Percentiles rank a stretch among this genome's conserved stretches.
These are phyloP conservation scores for Fragaria iinumae DNA, from an alignment of 306 rosid species.

Conservation along the genomic window DNA sequence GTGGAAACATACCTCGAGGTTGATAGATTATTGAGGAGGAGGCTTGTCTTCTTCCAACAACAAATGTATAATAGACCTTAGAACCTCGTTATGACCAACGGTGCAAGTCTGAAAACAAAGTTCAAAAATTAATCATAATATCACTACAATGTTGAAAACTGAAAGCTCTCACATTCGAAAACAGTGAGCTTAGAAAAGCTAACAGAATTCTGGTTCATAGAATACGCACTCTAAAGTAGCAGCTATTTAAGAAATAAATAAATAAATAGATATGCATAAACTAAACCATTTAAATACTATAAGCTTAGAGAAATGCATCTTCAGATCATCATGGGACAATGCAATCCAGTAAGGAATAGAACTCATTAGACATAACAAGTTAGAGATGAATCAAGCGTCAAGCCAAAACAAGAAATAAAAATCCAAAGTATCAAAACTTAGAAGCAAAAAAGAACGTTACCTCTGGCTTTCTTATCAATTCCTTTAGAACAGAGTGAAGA, in stretches of 20 bases:
- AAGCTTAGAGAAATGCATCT: not conserved
- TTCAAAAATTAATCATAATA: not conserved
- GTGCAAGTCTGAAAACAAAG: conserved; percentile 45
- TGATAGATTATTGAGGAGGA: conserved; percentile 17
- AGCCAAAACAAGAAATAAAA: not conserved
- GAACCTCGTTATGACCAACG: conserved; percentile 57
- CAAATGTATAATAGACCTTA: conserved; percentile 75
- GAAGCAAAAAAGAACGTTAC: conserved; percentile 35
- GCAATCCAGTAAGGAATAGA: not conserved
- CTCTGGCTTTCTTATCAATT: conserved; percentile 83
- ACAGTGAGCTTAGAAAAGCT: not conserved
- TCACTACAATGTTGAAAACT: conserved; percentile 20
- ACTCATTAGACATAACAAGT: not conserved
- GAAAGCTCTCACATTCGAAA: conserved; percentile 14
- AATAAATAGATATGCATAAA: not conserved
- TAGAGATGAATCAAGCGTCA: not conserved
- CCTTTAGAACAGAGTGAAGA: conserved; percentile 78
- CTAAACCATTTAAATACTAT: not conserved
- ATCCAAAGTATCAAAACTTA: not conserved
- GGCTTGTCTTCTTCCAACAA: conserved; percentile 81
- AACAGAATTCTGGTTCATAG: not conserved
- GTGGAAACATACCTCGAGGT: not conserved
- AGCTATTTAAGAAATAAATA: too few relatives aligned
- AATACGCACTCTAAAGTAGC: not conserved
- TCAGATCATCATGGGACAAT: not conserved